Base-by-base conservation (phyloP, 805 yeast species). In the Wickerhamomyces strasburgensis region DNA sequence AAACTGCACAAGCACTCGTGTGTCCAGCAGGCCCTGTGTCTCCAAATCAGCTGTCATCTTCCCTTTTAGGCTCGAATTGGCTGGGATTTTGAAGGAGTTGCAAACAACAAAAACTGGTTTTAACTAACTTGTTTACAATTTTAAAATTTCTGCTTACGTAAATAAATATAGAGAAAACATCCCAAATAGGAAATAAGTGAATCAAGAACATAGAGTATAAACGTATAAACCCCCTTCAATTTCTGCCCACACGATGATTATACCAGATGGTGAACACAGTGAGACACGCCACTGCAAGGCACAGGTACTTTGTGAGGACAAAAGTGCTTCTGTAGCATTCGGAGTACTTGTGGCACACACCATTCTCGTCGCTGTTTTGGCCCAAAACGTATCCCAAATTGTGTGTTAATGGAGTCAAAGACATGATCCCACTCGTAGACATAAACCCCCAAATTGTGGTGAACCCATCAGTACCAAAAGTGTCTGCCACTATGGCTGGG, bases 371-470 rank as follows among this genome's bases (percentile, higher is more conserved):
- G 31, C 73, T 65, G 25, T 65, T 57, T 3, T 40, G 37, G 45
- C 76, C 79, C 44, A 83, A 68, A 23, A 73, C 70, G 8, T 47
- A 38, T 2, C 86, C 87, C 46, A 84, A 72, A 33, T 68, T 62
- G 38, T 68, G 69, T 33, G 79, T 76, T 43, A 82, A 64, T 3
- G 65, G 34, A 47, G 73, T 75, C 28, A 83, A 70, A 0, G 73
- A 62, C 4, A 75, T 31, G 15, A 81, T 59, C 1, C 87, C 86
- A 6, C 89, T 89, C 0, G 87, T 78, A 17, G 88, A 80, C 13
- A 77, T 59, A 28, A 83, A 60, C 0, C 90, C 87, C 90, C 93
- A 84, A 1, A 80, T 68, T 0, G 89, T 80, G 16, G 87, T 77
- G 54, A 81, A 84, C 0, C 77, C 71, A 6, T 61, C 66, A 0